Conservation (phyloP, 2,329 filamentous ascomycete genomes). For the Pyrenophora teres region DNA sequence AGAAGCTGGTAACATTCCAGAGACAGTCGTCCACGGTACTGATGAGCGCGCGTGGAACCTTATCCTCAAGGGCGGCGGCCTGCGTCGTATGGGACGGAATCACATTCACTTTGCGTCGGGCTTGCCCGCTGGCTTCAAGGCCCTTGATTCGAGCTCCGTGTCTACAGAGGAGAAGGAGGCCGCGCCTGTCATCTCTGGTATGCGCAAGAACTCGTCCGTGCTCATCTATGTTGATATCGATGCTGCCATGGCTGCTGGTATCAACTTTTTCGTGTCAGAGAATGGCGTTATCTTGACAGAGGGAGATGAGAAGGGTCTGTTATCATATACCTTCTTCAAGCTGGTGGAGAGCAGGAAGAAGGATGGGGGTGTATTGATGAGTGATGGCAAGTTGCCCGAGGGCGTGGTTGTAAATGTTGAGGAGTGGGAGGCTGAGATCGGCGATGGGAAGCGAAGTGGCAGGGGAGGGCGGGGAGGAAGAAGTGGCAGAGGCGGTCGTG, state of each 20-base stretch:
- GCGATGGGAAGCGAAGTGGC: slow-evolving; percentile 23
- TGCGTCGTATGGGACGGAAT: slow-evolving; percentile 80
- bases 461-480: slow-evolving; percentile 31
- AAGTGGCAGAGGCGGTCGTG: slow-evolving; percentile 23
- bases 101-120: slow-evolving; percentile 90
- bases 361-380: slow-evolving; percentile 70
- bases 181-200: slow-evolving; percentile 72
- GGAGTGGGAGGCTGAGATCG: slow-evolving; percentile 42
- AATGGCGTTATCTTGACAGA: slow-evolving; percentile 54
- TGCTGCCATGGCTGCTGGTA: slow-evolving; percentile 62
- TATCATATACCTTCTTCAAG: slow-evolving; percentile 63
- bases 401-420: slow-evolving; percentile 46
- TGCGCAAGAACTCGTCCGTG: slow-evolving; percentile 66
- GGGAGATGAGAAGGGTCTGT: slow-evolving; percentile 53
- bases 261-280: slow-evolving; percentile 72
- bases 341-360: slow-evolving; percentile 67
- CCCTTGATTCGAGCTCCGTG: slow-evolving; percentile 20
- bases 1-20: slow-evolving; percentile 63
- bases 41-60: slow-evolving; percentile 78
- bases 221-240: slow-evolving; percentile 77
- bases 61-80: slow-evolving; percentile 76
- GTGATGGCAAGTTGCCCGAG: slow-evolving; percentile 64
- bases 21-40: slow-evolving; percentile 81
- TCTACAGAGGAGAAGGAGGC: slow-evolving; percentile 31
- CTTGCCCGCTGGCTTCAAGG: slow-evolving; percentile 58